Evolutionary conservation across 1,284 basidiomycete species (phyloP).

Genomic region (Erythrobasidium hasegawianum): DNA sequence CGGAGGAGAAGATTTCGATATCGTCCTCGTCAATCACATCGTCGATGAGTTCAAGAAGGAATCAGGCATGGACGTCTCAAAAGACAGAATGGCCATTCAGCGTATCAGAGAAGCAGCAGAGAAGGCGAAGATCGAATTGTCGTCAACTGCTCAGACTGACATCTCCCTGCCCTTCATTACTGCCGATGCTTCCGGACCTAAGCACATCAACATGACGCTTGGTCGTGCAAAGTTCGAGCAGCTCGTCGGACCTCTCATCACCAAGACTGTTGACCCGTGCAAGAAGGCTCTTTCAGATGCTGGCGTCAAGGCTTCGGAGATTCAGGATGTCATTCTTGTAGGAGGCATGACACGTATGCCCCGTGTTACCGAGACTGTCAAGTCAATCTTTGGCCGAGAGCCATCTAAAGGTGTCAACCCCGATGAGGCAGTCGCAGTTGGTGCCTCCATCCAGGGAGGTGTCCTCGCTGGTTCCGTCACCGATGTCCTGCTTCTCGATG

Average conservation of each 20-base stretch:
- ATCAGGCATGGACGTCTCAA: slow-evolving; percentile 70
- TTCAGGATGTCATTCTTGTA: slow-evolving; percentile 95
- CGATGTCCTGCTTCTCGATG: slow-evolving; percentile 92
- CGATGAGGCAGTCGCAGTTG: slow-evolving; percentile 89
- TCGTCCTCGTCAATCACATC: slow-evolving; percentile 81
- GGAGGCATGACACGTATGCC: slow-evolving; percentile 99
- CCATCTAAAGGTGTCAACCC: slow-evolving; percentile 98
- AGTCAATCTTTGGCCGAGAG: slow-evolving; percentile 85
- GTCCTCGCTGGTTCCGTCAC: slow-evolving; percentile 94
- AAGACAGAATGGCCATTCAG: slow-evolving; percentile 96
- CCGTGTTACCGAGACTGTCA: slow-evolving; percentile 87
- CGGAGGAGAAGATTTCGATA: slow-evolving; percentile 97
- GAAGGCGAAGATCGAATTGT: slow-evolving; percentile 98
- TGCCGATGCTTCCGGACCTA: slow-evolving; percentile 86
- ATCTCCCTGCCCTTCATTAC: slow-evolving; percentile 97
- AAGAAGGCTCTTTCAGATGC: slow-evolving; percentile 92
- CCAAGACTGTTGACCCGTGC: slow-evolving; percentile 92
- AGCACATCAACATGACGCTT: slow-evolving; percentile 92
- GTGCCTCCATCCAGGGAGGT: slow-evolving; percentile 90
- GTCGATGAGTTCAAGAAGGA: slow-evolving; percentile 93
- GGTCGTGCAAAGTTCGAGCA: slow-evolving; percentile 84
- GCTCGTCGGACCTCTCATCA: slow-evolving; percentile 75
- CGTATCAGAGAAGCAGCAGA: slow-evolving; percentile 98
- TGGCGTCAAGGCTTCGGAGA: slow-evolving; percentile 83
- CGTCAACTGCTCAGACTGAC: slow-evolving; percentile 88